phyloP scores from a whole-genome alignment of 1,284 basidiomycete species.

The Puccinia sorghi region DNA sequence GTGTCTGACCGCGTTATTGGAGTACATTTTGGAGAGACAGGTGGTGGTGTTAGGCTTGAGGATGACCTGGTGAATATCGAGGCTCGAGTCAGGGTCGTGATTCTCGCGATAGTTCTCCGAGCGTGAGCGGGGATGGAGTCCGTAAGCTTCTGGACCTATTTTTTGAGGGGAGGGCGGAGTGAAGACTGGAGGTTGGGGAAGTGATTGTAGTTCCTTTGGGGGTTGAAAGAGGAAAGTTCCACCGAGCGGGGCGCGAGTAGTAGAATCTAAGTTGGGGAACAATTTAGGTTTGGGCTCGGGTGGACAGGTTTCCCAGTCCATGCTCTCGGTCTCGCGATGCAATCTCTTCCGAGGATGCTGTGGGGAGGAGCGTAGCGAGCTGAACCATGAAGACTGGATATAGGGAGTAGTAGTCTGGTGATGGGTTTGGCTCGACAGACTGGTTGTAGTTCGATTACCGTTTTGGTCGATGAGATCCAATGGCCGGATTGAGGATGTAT shows the following conservation, averaged over 20 bases:
- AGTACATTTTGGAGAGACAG: conserved; percentile 16
- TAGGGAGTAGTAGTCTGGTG: too few species aligned
- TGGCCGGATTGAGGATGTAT: conserved; percentile 9
- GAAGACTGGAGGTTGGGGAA: not conserved
- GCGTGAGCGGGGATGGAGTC: not conserved
- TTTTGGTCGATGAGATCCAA: conserved; percentile 22
- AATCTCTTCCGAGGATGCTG: conserved; percentile 23
- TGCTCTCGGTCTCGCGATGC: conserved; percentile 33
- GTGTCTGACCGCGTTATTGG: conserved; percentile 33
- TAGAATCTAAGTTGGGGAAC: conserved; percentile 2
- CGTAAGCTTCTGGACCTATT: conserved; percentile 22
- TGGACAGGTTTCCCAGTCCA: conserved; percentile 42
- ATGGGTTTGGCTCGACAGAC: not conserved
- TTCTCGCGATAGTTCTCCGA: conserved; percentile 11
- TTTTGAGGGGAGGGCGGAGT: conserved; percentile 6
- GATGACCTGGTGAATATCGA: conserved; percentile 3
- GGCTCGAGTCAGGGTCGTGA: conserved; percentile 24
- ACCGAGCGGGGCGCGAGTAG: not conserved
- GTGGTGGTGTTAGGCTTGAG: not conserved
- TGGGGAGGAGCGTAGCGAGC: not conserved
- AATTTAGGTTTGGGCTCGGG: conserved; percentile 11
- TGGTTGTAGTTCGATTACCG: not conserved
- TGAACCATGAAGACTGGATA: conserved; percentile 8
- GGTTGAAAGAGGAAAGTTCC: not conserved
- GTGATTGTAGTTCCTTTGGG: not conserved